Percentiles rank a stretch among this genome's conserved stretches.
These are phyloP conservation scores for Chaetomium sp. DNA, from an alignment of 2,329 filamentous ascomycete species.

Conservation along the genomic window DNA sequence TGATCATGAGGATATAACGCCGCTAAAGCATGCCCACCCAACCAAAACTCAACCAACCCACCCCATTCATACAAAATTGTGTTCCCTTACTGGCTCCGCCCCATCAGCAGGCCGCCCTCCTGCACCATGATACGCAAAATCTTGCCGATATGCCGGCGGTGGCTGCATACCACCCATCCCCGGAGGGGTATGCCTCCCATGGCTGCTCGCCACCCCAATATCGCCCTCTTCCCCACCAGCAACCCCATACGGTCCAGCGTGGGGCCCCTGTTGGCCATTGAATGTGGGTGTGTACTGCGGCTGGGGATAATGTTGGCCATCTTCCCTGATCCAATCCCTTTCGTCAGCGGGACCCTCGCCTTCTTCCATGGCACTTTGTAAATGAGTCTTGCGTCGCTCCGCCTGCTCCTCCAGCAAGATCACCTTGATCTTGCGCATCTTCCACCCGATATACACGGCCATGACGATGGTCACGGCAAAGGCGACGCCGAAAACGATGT, in stretches of 20 bases:
- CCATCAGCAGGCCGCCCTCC: background rate
- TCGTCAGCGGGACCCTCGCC: background rate
- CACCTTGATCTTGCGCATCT: slow-evolving; percentile 32
- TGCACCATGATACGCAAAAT: background rate
- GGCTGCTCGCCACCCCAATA: background rate
- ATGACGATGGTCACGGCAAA: slow-evolving; percentile 31
- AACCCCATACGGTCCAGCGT: background rate
- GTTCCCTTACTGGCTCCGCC: slow-evolving; percentile 1
- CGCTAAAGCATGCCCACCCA: background rate
- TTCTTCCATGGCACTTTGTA: background rate
- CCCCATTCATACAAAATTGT: background rate
- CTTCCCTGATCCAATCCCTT: background rate
- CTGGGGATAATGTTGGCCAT: too few relatives aligned
- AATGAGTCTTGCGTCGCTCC: slow-evolving; percentile 9
- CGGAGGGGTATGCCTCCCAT: background rate
- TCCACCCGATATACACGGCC: slow-evolving; percentile 32
- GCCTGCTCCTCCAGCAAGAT: slow-evolving; percentile 31
- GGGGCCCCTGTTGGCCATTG: background rate
- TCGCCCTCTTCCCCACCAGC: slow-evolving; percentile 6
- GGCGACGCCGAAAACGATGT: slow-evolving; percentile 30
- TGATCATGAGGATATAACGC: too few relatives aligned
- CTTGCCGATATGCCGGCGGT: background rate
- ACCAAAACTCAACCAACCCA: background rate
- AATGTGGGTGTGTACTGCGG: too few relatives aligned
- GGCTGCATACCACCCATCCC: background rate